Conservation (phyloP, 192 early-diverging fungal genomes). For the Phlyctochytrium bullatum region DNA sequence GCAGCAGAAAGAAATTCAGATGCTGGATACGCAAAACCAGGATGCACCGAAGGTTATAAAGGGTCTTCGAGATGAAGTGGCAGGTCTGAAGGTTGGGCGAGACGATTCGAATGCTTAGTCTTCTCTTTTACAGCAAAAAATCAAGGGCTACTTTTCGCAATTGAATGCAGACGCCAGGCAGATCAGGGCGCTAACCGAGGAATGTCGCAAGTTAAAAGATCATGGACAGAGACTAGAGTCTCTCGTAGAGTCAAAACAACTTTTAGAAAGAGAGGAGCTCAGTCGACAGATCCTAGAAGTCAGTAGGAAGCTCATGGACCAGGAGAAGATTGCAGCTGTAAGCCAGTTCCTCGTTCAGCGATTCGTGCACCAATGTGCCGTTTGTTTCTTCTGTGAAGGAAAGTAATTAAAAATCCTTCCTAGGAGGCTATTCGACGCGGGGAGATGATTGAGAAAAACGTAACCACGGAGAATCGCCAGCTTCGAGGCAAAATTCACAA, state of each 20-base stretch:
- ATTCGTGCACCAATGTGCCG: neutral
- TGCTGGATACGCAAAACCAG: slow-evolving; percentile 38
- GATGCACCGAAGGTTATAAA: slow-evolving; percentile 50
- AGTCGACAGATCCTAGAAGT: slow-evolving; percentile 26
- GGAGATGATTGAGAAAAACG: slow-evolving; percentile 49
- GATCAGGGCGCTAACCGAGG: slow-evolving; percentile 45
- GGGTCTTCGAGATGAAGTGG: slow-evolving; percentile 45
- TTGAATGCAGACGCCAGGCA: slow-evolving; percentile 39
- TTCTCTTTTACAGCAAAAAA: slow-evolving; percentile 36
- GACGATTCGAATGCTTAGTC: neutral
- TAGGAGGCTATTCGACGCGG: slow-evolving; percentile 41
- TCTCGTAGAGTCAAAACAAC: slow-evolving; percentile 31
- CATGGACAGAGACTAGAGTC: slow-evolving; percentile 32
- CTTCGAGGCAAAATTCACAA: slow-evolving; percentile 44
- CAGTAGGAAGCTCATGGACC: slow-evolving; percentile 11
- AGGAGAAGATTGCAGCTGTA: slow-evolving; percentile 28
- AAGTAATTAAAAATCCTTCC: neutral
- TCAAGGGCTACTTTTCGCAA: slow-evolving; percentile 47
- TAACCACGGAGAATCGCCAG: slow-evolving; percentile 45
- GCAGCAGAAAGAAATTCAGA: slow-evolving; percentile 52
- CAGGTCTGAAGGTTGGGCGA: slow-evolving; percentile 39
- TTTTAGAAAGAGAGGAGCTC: slow-evolving; percentile 36
- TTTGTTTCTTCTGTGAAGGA: neutral
- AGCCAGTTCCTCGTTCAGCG: neutral
- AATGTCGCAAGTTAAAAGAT: slow-evolving; percentile 38